phyloP scores from a whole-genome alignment of 306 rosid genomes.

The Amphicarpaea edgeworthii region DNA sequence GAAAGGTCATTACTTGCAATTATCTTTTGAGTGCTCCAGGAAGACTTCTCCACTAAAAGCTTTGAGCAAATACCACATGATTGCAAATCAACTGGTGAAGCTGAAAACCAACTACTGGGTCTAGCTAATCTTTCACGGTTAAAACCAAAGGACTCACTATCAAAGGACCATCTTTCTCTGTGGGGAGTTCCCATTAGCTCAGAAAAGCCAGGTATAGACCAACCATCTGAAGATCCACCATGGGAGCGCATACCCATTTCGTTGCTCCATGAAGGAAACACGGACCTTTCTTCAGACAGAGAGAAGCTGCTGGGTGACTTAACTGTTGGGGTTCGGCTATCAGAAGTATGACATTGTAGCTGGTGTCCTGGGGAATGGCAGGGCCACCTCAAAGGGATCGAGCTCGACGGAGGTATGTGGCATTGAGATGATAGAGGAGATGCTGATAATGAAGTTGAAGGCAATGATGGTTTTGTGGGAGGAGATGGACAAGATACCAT shows the following conservation, averaged over 20 bases:
- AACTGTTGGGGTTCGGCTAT: slow-evolving; percentile 58
- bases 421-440: slow-evolving; percentile 75
- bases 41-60: slow-evolving; percentile 65
- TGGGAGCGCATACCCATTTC: slow-evolving; percentile 70
- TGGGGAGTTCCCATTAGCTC: slow-evolving; percentile 80
- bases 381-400: slow-evolving; percentile 65
- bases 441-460: slow-evolving; percentile 70
- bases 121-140: slow-evolving; percentile 69
- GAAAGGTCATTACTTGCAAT: slow-evolving; percentile 61
- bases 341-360: slow-evolving; percentile 67
- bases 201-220: slow-evolving; percentile 89
- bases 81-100: slow-evolving; percentile 77
- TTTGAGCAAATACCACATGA: slow-evolving; percentile 77
- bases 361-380: slow-evolving; percentile 76
- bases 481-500: slow-evolving; percentile 64
- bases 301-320: slow-evolving; percentile 71
- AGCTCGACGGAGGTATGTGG: slow-evolving; percentile 62
- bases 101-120: slow-evolving; percentile 67
- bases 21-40: slow-evolving; percentile 68
- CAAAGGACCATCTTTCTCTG: slow-evolving; percentile 90
- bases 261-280: slow-evolving; percentile 72
- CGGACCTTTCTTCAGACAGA: slow-evolving; percentile 73
- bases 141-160: slow-evolving; percentile 82
- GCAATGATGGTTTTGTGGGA: slow-evolving; percentile 68
- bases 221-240: slow-evolving; percentile 91